These are phyloP conservation scores for Vitis vinifera DNA, from an alignment of 164 flowering plant genomes.

Conservation along the genomic window DNA sequence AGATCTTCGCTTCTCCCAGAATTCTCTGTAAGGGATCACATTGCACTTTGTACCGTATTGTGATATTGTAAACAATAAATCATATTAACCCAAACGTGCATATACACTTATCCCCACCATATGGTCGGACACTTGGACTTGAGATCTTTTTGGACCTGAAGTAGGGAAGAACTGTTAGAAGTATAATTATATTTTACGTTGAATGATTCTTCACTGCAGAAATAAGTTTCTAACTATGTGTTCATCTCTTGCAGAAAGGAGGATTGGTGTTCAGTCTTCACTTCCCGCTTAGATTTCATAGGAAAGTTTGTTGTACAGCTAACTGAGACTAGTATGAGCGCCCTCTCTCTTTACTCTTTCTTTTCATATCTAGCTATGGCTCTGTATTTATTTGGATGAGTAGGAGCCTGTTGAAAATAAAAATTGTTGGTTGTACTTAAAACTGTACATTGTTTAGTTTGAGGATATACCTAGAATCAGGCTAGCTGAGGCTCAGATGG, in stretches of 20 bases:
- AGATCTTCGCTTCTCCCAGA: too few relatives aligned
- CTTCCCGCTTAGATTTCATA: slow-evolving; percentile 41
- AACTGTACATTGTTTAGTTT: slow-evolving; percentile 76
- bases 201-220: neutral
- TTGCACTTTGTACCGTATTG: too few relatives aligned
- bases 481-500: slow-evolving; percentile 62
- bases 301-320: slow-evolving; percentile 81
- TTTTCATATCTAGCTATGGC: slow-evolving; percentile 29
- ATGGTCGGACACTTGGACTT: neutral
- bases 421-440: slow-evolving; percentile 49
- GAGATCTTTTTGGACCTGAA: neutral
- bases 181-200: neutral
- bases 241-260: slow-evolving; percentile 61
- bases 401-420: slow-evolving; percentile 43
- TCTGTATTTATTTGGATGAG: slow-evolving; percentile 32
- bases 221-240: neutral
- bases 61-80: too few relatives aligned
- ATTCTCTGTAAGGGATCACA: too few relatives aligned
- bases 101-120: too few relatives aligned
- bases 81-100: too few relatives aligned
- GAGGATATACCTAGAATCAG: slow-evolving; percentile 68
- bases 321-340: slow-evolving; percentile 62
- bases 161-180: neutral
- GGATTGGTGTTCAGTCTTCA: slow-evolving; percentile 60
- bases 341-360: slow-evolving; percentile 26